Conservation (phyloP, 2,329 filamentous ascomycete genomes). For the Aspergillus felis region DNA sequence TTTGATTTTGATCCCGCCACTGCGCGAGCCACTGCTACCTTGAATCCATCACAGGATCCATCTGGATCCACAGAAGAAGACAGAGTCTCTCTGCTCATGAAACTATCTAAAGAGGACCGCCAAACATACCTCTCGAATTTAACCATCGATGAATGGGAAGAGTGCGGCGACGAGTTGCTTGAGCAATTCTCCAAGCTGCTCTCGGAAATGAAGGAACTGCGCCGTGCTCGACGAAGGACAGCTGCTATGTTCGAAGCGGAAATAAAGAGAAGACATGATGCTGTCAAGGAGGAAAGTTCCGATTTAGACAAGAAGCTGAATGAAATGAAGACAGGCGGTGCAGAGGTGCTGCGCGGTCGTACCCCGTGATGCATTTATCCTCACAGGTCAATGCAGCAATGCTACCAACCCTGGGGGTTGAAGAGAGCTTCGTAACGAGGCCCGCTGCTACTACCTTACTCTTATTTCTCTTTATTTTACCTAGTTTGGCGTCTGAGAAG, state of each 20-base stretch:
- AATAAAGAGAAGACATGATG: conserved; percentile 50
- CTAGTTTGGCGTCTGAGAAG: background rate
- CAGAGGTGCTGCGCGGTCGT: conserved; percentile 47
- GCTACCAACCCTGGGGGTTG: background rate
- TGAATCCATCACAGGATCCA: conserved; percentile 15
- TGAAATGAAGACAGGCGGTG: conserved; percentile 54
- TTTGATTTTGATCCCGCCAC: conserved; percentile 45
- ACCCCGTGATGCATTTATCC: conserved; percentile 15
- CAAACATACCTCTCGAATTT: conserved; percentile 50
- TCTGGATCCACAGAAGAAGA: conserved; percentile 25
- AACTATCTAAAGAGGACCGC: conserved; percentile 39
- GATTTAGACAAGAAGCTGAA: conserved; percentile 48
- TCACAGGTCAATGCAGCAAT: background rate
- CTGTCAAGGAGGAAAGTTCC: conserved; percentile 47
- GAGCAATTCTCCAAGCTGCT: conserved; percentile 52
- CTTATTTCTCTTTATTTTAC: background rate
- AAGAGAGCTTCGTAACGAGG: background rate
- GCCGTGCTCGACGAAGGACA: conserved; percentile 52
- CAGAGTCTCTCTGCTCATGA: conserved; percentile 36
- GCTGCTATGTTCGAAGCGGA: conserved; percentile 53
- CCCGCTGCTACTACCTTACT: background rate
- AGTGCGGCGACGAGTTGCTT: conserved; percentile 59
- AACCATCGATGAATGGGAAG: conserved; percentile 56
- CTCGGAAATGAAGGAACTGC: conserved; percentile 48
- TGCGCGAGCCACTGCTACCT: conserved; percentile 4